Conservation (phyloP, 495 filamentous ascomycete species). For the Lasiosphaeria hispida region DNA sequence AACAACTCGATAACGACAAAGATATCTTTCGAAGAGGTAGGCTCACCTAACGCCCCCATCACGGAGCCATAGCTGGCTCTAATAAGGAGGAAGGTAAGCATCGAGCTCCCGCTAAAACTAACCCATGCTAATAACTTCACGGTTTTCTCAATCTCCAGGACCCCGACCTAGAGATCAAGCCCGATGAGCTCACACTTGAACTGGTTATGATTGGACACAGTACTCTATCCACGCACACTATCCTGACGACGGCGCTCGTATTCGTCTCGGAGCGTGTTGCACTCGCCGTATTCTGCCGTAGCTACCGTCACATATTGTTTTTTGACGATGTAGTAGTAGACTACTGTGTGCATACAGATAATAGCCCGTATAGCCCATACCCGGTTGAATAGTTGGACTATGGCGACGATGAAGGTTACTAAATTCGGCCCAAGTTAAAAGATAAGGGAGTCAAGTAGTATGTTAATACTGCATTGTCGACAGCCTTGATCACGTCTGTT, state of each 20-base stretch:
- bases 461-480: constrained; percentile 8
- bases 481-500: constrained; percentile 11
- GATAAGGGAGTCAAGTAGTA: constrained; percentile 3
- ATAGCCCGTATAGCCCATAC: constrained; percentile 5
- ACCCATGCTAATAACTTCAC: no score
- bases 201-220: constrained; percentile 8
- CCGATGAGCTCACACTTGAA: constrained; percentile 2
- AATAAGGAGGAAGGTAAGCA: no score
- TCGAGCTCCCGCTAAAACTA: no score
- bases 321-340: constrained; percentile 8
- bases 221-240: constrained; percentile 8
- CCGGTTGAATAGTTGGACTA: constrained; percentile 7
- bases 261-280: not conserved
- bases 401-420: constrained; percentile 2
- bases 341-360: constrained; percentile 4
- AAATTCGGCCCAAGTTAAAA: constrained; percentile 1
- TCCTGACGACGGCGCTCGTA: not conserved
- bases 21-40: no score
- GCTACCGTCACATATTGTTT: constrained; percentile 8
- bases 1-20: no score
- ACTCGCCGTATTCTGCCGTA: not conserved
- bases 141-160: no score
- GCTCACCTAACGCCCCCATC: no score
- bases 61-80: no score
- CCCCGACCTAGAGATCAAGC: no score